phyloP scores from a whole-genome alignment of 2,329 filamentous ascomycete species.

The Ascosphaera pollenicola region DNA sequence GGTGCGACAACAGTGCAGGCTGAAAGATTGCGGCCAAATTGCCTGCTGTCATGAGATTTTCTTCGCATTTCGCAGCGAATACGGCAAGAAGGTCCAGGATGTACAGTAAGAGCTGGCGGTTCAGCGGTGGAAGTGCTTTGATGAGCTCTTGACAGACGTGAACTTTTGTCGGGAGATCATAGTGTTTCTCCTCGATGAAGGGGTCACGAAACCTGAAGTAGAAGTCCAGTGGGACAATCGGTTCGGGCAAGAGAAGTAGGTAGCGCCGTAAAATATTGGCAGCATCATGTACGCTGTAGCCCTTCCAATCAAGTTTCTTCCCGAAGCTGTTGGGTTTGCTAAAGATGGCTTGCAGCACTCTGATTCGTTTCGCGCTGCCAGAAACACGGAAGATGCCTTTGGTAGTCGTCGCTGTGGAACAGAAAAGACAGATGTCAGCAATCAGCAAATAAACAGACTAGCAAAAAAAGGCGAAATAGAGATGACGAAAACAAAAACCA shows the following conservation, averaged over 20 bases:
- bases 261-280: constrained; percentile 91
- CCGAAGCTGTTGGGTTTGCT: constrained; percentile 90
- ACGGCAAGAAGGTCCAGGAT: constrained; percentile 90
- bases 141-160: constrained; percentile 71
- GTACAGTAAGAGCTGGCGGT: constrained; percentile 82
- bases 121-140: constrained; percentile 76
- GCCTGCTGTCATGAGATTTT: constrained; percentile 90
- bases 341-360: constrained; percentile 78
- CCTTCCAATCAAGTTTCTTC: constrained; percentile 90
- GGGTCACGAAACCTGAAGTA: constrained; percentile 84
- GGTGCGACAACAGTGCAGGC: constrained; percentile 86
- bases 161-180: constrained; percentile 57
- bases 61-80: constrained; percentile 87
- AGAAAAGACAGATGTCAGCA: constrained; percentile 6
- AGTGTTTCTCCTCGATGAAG: constrained; percentile 49
- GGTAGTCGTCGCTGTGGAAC: constrained; percentile 54
- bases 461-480: constrained; percentile 1
- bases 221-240: constrained; percentile 82
- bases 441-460: constrained; percentile 6
- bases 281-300: constrained; percentile 95
- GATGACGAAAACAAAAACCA: too few species aligned
- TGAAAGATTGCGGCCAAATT: constrained; percentile 96
- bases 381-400: constrained; percentile 94
- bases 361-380: constrained; percentile 94
- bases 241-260: constrained; percentile 87